A percentile compares a stretch with the other conserved stretches of the same genome.
phyloP scores from a whole-genome alignment of 352 stramenopile genomes.

The Chloridella minuta region DNA sequence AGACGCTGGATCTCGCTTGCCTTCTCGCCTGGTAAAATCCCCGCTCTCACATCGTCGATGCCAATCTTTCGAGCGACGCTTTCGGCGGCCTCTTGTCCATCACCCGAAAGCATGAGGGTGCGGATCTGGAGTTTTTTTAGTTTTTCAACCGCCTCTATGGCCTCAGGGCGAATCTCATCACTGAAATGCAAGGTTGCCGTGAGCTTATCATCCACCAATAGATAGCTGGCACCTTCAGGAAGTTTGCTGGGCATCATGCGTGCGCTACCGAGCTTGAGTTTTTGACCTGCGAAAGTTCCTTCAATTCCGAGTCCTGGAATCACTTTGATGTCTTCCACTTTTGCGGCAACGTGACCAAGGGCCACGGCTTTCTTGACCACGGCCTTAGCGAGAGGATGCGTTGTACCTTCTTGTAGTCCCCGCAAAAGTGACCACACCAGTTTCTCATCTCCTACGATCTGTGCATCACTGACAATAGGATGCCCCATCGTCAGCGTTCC shows the following conservation, averaged over 20 bases:
- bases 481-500: conserved; percentile 72
- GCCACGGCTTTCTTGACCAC: conserved; percentile 43
- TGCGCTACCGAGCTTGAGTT: conserved; percentile 13
- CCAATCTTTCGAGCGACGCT: conserved; percentile 49
- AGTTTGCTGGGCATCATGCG: not conserved
- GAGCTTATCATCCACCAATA: conserved; percentile 38
- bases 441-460: conserved; percentile 25
- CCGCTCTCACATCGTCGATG: conserved; percentile 34
- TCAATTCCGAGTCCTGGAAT: conserved; percentile 18
- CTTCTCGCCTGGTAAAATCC: conserved; percentile 56
- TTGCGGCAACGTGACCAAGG: not conserved
- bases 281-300: conserved; percentile 13
- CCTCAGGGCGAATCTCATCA: conserved; percentile 38
- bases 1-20: conserved; percentile 48
- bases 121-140: conserved; percentile 42
- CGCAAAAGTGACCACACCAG: conserved; percentile 38
- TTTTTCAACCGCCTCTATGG: conserved; percentile 35
- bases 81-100: conserved; percentile 48
- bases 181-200: conserved; percentile 40
- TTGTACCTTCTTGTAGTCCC: conserved; percentile 50
- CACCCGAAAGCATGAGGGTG: conserved; percentile 64
- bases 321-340: conserved; percentile 1
- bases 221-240: conserved; percentile 37
- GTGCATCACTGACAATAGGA: conserved; percentile 36
- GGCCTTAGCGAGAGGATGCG: conserved; percentile 62